Percentiles rank a stretch among this genome's conserved stretches.
phyloP scores from a whole-genome alignment of 176 grass and related monocot genomes.

The Zea mays region Zm-B73-REFERENCE-NAM-5.0 NC_050099.1:99146001-99146500 shows the following conservation, averaged over 20 bases:
- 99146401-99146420: constrained; percentile 67
- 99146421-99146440: constrained; percentile 66
- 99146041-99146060: constrained; percentile 48
- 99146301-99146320: constrained; percentile 74
- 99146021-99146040: constrained; percentile 90
- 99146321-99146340: constrained; percentile 59
- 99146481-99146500: constrained; percentile 86
- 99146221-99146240: constrained; percentile 87
- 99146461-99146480: constrained; percentile 88
- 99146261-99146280: constrained; percentile 99
- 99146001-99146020: constrained; percentile 83
- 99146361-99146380: not conserved
- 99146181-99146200: constrained; percentile 90
- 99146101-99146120: not conserved
- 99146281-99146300: constrained; percentile 98
- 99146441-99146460: constrained; percentile 97
- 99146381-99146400: constrained; percentile 14
- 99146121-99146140: constrained; percentile 17
- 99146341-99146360: constrained; percentile 37
- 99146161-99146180: constrained; percentile 97
- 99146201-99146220: constrained; percentile 82
- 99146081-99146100: constrained; percentile 13
- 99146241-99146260: constrained; percentile 91
- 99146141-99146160: constrained; percentile 7
- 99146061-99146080: constrained; percentile 18